Evolutionary conservation across 306 rosid species (phyloP), one percentile per base, ranked within the genome.

Genomic region (Begonia peltatifolia): DNA sequence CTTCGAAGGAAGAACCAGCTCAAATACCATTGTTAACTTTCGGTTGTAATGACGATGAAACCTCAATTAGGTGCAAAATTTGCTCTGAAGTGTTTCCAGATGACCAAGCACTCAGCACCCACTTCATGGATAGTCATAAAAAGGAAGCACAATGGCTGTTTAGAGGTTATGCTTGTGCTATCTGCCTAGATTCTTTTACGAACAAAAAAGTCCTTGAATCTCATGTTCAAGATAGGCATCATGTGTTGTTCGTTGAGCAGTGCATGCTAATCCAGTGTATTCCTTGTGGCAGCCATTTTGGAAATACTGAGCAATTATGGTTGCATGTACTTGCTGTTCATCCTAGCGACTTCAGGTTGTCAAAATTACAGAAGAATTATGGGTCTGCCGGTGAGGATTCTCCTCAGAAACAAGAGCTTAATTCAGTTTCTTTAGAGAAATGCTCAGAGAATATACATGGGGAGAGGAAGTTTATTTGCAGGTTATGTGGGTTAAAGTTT

Each of bases 161-260:
- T 69, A 75, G 99, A 77, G 96, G 99, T 46, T 71, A 83, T 70
- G 94, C 96, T 12, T 92, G 99, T 79, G 94, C 96, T 18, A 83
- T 92, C 70, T 92, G 99, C 71, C 69, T 92, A 41, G 99, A 92
- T 74, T 86, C 96, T 58, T 92, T 86, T 68, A 92, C 99, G 17
- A 92, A 86, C 48, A 86, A 70, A 71, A 86, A 92, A 61, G 69
- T 86, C 11, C 54, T 92, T 65, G 99, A 92, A 70, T 73, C 80
- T n/a, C 99, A 92, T 63, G 99, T 92, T 55, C 96, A 92, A 62
- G 99, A 92, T 73, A 83, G 99, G 63, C 99, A 92, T 75, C 93
- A 75, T 53, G 96, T 80, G 63, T 82, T 61, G 60, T 92, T 92
- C 71, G 96, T 83, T 46, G 96, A 92, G 69, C 99, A 92, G 38